Base-by-base conservation (phyloP, 1,284 basidiomycete species). In the Sanghuangporus baumii region DNA sequence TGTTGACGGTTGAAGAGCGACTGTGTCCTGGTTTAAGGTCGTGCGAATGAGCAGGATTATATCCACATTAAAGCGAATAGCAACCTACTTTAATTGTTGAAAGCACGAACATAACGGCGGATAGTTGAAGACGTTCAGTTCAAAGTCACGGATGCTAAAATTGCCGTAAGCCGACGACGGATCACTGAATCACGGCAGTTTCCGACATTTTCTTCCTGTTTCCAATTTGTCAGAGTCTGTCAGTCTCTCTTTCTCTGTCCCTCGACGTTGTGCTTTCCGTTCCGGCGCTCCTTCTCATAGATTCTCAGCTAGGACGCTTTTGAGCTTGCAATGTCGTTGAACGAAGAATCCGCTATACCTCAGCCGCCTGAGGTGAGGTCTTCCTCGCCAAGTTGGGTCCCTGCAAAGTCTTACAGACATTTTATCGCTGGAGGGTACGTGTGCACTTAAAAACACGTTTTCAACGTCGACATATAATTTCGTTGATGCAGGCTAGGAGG, bases 361-460 rank as follows among this genome's bases (percentile, higher is more conserved):
- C 64, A 63, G 7, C 65, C 66, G 57, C 64, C 71, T 9, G 67
- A 67, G 26, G 67, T 74, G 40, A 67, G 74, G 36, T 65, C 78
- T 0, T 70, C 76, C 14, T 71, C 71, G 58, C 69, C 71, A 8
- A 71, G 71, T 46, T 70, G 78, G 69, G 74, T 87, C 41, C 88
- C 89, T n/a, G 83, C 85, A 60, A 92, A 89, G 73, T 88, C 90
- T 79, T 92, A 88, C 88, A 85, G 85, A 65, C 92, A 95, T 71
- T 89, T 93, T 66, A 79, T 91, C 14, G 93, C 90, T 48, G 93
- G 93, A 76, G 92, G 91, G 93, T 94, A 69, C 74, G 89, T 79
- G n/a, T 11, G 18, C 23, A 38, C 31, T 48, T 14, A 20, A 36
- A 50, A 16, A 23, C 48, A 36, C 47, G n/a, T 51, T 52, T n/a